Percentiles rank a stretch among this genome's conserved stretches.
phyloP scores from a whole-genome alignment of 805 yeast genomes.

The Teunomyces panamensis region DNA sequence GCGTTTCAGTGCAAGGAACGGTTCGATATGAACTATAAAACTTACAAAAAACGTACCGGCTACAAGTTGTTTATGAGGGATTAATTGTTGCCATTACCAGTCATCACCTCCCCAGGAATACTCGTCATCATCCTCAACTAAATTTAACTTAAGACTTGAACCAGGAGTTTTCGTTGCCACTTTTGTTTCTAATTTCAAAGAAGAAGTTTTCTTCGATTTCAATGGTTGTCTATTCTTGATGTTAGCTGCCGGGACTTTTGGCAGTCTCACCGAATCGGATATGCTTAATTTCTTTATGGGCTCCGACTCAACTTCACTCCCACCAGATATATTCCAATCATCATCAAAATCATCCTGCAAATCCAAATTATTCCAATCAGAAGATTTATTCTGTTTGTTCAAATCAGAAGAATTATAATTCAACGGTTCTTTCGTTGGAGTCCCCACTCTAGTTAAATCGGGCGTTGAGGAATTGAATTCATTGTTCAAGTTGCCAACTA shows the following conservation, averaged over 20 bases:
- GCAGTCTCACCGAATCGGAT: background rate
- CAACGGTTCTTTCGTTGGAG: slow-evolving; percentile 21
- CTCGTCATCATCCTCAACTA: slow-evolving; percentile 22
- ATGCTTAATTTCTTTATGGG: slow-evolving; percentile 1
- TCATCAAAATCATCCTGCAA: slow-evolving; percentile 18
- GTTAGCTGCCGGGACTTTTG: slow-evolving; percentile 1
- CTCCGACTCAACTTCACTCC: slow-evolving; percentile 8
- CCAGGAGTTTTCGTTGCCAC: slow-evolving; percentile 13
- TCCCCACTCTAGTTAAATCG: slow-evolving; percentile 26
- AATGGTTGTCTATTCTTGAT: slow-evolving; percentile 2
- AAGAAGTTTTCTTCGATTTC: slow-evolving; percentile 12
- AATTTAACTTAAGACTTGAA: slow-evolving; percentile 24
- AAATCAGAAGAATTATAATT: background rate
- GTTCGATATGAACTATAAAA: too few species aligned
- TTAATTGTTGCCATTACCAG: slow-evolving; percentile 2
- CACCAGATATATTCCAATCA: slow-evolving; percentile 21
- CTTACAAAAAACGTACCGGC: too few species aligned
- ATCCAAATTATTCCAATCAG: slow-evolving; percentile 12
- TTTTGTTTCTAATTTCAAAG: slow-evolving; percentile 21
- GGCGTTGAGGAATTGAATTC: slow-evolving; percentile 38
- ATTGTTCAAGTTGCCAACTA: slow-evolving; percentile 34
- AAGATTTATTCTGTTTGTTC: slow-evolving; percentile 1
- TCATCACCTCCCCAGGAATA: slow-evolving; percentile 29
- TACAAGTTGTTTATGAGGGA: background rate
- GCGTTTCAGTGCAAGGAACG: too few species aligned